phyloP scores from a whole-genome alignment of 2,329 filamentous ascomycete species.

The Aspergillus brasiliensis region DNA sequence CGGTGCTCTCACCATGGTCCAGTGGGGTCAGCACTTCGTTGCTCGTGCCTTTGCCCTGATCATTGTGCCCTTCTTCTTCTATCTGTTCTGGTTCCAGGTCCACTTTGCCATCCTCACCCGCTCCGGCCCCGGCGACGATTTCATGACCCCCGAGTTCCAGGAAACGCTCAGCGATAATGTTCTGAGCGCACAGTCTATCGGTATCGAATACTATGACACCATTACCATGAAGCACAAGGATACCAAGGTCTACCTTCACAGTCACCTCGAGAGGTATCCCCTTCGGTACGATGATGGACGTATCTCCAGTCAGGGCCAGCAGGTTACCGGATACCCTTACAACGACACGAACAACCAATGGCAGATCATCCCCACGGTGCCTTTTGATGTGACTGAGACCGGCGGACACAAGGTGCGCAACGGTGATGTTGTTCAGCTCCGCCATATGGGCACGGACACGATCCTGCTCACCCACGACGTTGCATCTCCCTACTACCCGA shows the following conservation, averaged over 20 bases:
- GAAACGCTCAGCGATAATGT: conserved; percentile 93
- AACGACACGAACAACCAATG: conserved; percentile 99
- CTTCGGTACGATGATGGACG: conserved; percentile 96
- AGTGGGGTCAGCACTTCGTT: conserved; percentile 86
- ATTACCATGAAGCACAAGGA: conserved; percentile 95
- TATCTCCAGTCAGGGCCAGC: conserved; percentile 95
- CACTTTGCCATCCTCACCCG: conserved; percentile 87
- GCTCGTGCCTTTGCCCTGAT: conserved; percentile 86
- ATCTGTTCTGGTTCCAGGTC: conserved; percentile 99
- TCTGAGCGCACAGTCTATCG: conserved; percentile 83
- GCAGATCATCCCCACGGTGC: conserved; percentile 76
- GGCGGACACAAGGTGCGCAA: conserved; percentile 71
- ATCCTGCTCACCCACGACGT: conserved; percentile 93
- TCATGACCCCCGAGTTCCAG: conserved; percentile 98
- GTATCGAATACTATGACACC: conserved; percentile 85
- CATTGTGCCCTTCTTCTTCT: conserved; percentile 91
- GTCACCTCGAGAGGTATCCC: conserved; percentile 84
- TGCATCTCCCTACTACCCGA: conserved; percentile 91
- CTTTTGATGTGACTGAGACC: conserved; percentile 56
- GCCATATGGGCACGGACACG: conserved; percentile 82
- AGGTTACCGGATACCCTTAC: conserved; percentile 96
- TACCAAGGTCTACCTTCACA: conserved; percentile 94
- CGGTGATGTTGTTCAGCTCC: conserved; percentile 81
- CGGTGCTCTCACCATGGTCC: conserved; percentile 74
- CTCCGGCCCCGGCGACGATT: conserved; percentile 94